Base-by-base conservation (phyloP, 1,284 basidiomycete species). In the Chalciporus sp. region DNA sequence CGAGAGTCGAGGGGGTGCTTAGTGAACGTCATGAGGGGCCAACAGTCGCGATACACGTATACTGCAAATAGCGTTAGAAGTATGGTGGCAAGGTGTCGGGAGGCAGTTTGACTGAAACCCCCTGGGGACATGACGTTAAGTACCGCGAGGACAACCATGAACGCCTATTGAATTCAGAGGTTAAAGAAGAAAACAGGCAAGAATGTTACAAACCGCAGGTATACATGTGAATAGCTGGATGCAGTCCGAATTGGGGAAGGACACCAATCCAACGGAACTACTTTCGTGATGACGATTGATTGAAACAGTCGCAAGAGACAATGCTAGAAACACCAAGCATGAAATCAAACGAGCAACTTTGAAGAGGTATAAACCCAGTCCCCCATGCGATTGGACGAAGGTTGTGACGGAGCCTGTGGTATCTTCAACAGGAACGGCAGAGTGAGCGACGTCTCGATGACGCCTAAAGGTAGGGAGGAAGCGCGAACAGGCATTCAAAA, bases 41-140 rank as follows among this genome's bases (percentile, higher is more conserved):
- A 83, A 37, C 84, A 51, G 62, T 85, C 82, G 31, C 82, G 77
- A 61, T 83, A 82, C 19, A 71, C 66, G 63, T 77, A 85, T 14
- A 76, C 64, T 47, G 65, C 53, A 52, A 74, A 61, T 47, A 74
- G 61, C 33, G 55, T 49, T 35, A 63, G 54, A 50, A 61, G 47
- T 19, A 35, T 16, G 33, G 7, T 16, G 16, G 14, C 33, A 35
- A 35, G 33, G 14, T 35, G 33, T 3, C 33, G 33, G 14, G 33
- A 35, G 33, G 16, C 33, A 2, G 16, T 16, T 35, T 7, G 33
- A 35, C 33, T 14, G 33, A 5, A 35, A 16, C 14, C 14, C 33
- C 7, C 16, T 7, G 33, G 33, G 16, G 12, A 35, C 16, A 7
- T 35, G 14, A 35, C 33, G 16, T 12, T 35, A 16, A 35, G 6